phyloP scores from a whole-genome alignment of 2,329 filamentous ascomycete genomes.

The Monosporascus cannonballus region DNA sequence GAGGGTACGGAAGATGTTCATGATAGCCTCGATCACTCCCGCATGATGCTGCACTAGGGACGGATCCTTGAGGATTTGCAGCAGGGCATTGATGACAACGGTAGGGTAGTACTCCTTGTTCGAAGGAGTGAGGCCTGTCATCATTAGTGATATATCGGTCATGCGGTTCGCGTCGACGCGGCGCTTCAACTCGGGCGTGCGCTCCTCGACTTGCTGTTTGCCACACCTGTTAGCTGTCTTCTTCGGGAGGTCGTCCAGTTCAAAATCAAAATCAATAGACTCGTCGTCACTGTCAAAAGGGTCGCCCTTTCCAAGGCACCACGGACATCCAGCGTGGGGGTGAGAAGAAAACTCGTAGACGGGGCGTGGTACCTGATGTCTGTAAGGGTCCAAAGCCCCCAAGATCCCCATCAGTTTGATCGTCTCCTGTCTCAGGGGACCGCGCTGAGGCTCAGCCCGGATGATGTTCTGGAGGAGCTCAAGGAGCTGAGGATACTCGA shows the following conservation, averaged over 20 bases:
- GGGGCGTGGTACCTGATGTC: conserved; percentile 59
- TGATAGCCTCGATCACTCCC: conserved; percentile 92
- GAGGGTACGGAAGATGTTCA: conserved; percentile 96
- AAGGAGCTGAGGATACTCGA: conserved; percentile 89
- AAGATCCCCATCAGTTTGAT: conserved; percentile 96
- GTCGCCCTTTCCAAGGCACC: conserved; percentile 6
- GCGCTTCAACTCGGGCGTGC: conserved; percentile 73
- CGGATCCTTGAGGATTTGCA: conserved; percentile 85
- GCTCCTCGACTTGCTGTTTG: conserved; percentile 73
- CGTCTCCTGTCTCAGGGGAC: conserved; percentile 81
- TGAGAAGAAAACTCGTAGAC: conserved; percentile 9
- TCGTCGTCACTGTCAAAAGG: conserved; percentile 8
- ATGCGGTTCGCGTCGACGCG: conserved; percentile 58
- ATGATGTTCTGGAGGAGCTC: conserved; percentile 92
- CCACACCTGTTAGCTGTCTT: conserved; percentile 12
- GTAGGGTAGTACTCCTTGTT: conserved; percentile 99
- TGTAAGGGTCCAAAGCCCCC: conserved; percentile 91
- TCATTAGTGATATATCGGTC: conserved; percentile 95
- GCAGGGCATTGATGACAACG: conserved; percentile 90
- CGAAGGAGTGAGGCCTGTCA: conserved; percentile 92
- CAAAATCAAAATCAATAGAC: conserved; percentile 8
- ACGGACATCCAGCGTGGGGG: conserved; percentile 7
- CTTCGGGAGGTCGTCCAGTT: neutral
- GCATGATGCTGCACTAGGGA: conserved; percentile 89
- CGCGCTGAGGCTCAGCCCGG: conserved; percentile 78